phyloP scores from a whole-genome alignment of 2,329 filamentous ascomycete species.

The Cercospora janseana region DNA sequence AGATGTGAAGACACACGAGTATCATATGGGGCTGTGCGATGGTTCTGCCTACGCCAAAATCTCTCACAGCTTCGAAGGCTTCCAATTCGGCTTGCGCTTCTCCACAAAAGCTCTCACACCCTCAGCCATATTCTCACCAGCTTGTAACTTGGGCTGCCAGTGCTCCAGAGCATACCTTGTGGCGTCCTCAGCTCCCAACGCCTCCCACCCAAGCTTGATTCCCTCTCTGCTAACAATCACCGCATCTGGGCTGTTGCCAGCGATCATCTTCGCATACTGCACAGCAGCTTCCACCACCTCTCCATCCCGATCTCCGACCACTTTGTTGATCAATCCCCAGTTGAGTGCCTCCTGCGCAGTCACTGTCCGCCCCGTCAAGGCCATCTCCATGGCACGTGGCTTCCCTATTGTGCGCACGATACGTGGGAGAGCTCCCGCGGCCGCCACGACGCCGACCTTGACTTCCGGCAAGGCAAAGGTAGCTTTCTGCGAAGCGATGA shows the following conservation, averaged over 20 bases:
- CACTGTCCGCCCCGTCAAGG: slow-evolving; percentile 56
- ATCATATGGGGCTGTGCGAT: no score
- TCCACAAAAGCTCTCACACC: slow-evolving; percentile 74
- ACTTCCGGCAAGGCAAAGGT: slow-evolving; percentile 70
- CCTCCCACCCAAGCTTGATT: slow-evolving; percentile 70
- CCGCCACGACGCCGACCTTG: slow-evolving; percentile 66
- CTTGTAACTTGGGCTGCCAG: slow-evolving; percentile 60
- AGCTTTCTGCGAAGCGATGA: slow-evolving; percentile 60
- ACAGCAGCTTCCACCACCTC: slow-evolving; percentile 60
- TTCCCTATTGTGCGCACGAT: slow-evolving; percentile 64
- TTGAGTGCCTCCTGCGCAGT: slow-evolving; percentile 57
- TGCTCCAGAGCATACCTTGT: slow-evolving; percentile 58
- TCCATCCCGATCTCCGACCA: slow-evolving; percentile 46
- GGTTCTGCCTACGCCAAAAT: neutral
- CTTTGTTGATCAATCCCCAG: slow-evolving; percentile 70
- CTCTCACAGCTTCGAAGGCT: slow-evolving; percentile 22
- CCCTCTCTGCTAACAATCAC: slow-evolving; percentile 73
- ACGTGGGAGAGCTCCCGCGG: slow-evolving; percentile 68
- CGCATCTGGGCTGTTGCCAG: slow-evolving; percentile 65
- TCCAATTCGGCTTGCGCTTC: slow-evolving; percentile 43
- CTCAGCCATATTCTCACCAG: slow-evolving; percentile 71
- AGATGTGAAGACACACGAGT: neutral
- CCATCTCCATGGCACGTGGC: slow-evolving; percentile 70
- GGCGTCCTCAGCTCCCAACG: slow-evolving; percentile 61
- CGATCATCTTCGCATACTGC: slow-evolving; percentile 60